phyloP scores from a whole-genome alignment of 2,329 filamentous ascomycete genomes.

The Myriosclerotinia scirpicola region DNA sequence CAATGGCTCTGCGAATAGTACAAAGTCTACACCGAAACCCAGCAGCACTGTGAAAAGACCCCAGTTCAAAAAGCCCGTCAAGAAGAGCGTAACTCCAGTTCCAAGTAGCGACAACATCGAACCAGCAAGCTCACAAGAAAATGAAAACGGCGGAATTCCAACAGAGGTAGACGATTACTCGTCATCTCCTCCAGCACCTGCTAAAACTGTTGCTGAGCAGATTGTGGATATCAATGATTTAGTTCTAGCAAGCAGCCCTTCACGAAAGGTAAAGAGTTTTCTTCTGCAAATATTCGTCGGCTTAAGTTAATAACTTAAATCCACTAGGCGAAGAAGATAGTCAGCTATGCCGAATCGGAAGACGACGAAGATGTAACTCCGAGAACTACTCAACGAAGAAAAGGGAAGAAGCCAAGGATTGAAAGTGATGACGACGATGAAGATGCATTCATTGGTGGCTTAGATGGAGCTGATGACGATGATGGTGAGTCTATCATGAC shows the following conservation, averaged over 20 bases:
- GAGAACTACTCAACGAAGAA: slow-evolving; percentile 43
- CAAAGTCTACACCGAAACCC: slow-evolving; percentile 39
- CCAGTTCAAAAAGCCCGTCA: slow-evolving; percentile 34
- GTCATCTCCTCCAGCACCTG: slow-evolving; percentile 45
- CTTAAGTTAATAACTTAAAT: slow-evolving; percentile 5
- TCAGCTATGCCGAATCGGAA: slow-evolving; percentile 85
- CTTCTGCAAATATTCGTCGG: neutral
- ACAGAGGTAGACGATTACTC: slow-evolving; percentile 54
- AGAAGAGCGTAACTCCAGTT: slow-evolving; percentile 62
- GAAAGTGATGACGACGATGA: slow-evolving; percentile 67
- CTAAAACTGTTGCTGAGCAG: slow-evolving; percentile 47
- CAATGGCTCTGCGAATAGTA: slow-evolving; percentile 42
- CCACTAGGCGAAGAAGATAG: slow-evolving; percentile 54
- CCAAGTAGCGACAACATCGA: slow-evolving; percentile 77
- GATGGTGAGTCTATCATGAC: slow-evolving; percentile 47
- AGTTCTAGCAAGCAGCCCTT: slow-evolving; percentile 65
- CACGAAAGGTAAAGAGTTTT: slow-evolving; percentile 64
- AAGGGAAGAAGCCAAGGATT: slow-evolving; percentile 58
- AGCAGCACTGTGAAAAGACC: slow-evolving; percentile 47
- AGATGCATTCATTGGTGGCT: slow-evolving; percentile 63
- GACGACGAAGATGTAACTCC: slow-evolving; percentile 69
- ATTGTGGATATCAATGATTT: slow-evolving; percentile 46
- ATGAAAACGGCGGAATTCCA: slow-evolving; percentile 47
- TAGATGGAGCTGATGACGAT: slow-evolving; percentile 58
- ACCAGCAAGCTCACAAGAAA: slow-evolving; percentile 67